These are phyloP conservation scores for Poterioochromonas sp. DNA, from an alignment of 352 stramenopile species.

Conservation along the genomic window DNA sequence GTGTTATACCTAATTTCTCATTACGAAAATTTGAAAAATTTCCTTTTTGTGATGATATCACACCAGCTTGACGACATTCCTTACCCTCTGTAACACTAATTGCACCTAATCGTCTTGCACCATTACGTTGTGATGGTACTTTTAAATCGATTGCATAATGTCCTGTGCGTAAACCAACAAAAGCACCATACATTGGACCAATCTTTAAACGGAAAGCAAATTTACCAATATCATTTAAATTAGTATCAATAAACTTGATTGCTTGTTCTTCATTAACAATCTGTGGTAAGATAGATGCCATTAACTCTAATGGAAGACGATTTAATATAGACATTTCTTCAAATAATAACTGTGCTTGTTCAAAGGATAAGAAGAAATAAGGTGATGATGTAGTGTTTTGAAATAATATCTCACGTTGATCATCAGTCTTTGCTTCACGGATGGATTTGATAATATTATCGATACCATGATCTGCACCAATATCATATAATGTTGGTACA, in stretches of 20 bases:
- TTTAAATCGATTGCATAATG: constrained; percentile 24
- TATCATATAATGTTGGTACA: constrained; percentile 1
- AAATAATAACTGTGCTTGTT: constrained; percentile 29
- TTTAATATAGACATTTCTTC: constrained; percentile 23
- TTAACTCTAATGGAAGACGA: background rate
- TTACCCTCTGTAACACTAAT: constrained; percentile 24
- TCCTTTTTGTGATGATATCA: constrained; percentile 6
- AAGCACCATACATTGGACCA: constrained; percentile 2
- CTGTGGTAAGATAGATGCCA: constrained; percentile 27
- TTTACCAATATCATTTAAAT: constrained; percentile 25
- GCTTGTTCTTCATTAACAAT: constrained; percentile 26
- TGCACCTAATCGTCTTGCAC: background rate
- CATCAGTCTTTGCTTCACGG: constrained; percentile 2
- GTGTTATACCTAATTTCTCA: constrained; percentile 11
- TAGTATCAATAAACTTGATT: constrained; percentile 28
- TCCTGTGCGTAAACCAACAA: constrained; percentile 11
- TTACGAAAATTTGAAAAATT: constrained; percentile 35
- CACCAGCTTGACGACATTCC: background rate
- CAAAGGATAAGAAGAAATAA: constrained; percentile 32
- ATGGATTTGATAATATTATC: constrained; percentile 32
- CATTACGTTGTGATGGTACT: background rate
- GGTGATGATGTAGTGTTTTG: constrained; percentile 29
- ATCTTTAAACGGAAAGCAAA: constrained; percentile 25
- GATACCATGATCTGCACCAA: constrained; percentile 28
- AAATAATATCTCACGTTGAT: constrained; percentile 32